Percentiles rank a stretch among this genome's conserved stretches.
Conservation (phyloP, 345 rosid genomes). For the Gossypium longicalyx region DNA sequence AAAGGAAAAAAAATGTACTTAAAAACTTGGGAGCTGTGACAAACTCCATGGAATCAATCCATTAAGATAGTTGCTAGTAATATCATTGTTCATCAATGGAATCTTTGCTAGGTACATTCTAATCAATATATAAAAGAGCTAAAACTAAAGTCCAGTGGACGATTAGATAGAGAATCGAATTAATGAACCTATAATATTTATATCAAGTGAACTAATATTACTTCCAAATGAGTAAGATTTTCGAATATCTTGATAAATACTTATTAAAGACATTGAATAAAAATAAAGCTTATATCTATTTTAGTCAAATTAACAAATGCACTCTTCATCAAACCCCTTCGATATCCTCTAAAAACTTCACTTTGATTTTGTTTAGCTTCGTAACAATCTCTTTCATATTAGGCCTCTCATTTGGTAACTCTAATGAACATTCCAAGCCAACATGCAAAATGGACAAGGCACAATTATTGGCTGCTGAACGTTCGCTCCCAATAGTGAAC, state of each 20-base stretch:
- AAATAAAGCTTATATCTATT: no score
- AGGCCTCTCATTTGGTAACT: neutral
- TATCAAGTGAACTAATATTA: slow-evolving; percentile 37
- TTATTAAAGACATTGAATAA: no score
- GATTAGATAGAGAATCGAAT: neutral
- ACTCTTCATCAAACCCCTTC: neutral
- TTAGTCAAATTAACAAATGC: no score
- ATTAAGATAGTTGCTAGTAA: slow-evolving; percentile 64
- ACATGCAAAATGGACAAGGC: neutral
- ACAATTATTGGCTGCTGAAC: neutral
- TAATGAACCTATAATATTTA: neutral
- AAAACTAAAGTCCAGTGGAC: neutral
- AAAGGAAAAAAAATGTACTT: slow-evolving; percentile 22
- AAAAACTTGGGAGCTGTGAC: slow-evolving; percentile 42
- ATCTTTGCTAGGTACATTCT: neutral
- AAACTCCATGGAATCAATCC: no score
- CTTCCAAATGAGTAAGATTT: slow-evolving; percentile 45
- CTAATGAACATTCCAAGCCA: neutral
- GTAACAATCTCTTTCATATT: neutral
- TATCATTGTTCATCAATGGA: slow-evolving; percentile 45
- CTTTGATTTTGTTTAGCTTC: neutral
- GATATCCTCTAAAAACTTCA: neutral
- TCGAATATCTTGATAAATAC: slow-evolving; percentile 19
- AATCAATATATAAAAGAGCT: neutral
- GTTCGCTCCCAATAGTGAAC: neutral